Base-by-base conservation (phyloP, 192 early-diverging fungal genomes). In the Podila epicladia region DNA sequence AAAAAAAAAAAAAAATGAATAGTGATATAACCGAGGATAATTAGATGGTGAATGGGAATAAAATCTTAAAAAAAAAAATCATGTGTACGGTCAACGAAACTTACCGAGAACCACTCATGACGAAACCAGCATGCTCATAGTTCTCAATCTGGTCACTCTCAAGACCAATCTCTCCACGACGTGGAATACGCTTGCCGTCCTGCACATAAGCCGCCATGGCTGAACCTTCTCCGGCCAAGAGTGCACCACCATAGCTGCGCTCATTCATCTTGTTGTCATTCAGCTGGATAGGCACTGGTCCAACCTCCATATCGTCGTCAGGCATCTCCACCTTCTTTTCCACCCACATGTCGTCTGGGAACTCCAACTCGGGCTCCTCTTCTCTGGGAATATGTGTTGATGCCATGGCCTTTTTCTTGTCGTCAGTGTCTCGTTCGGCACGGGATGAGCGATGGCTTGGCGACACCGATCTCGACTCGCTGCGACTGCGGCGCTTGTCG, bases 101-200 rank as follows among this genome's bases (percentile, higher is more conserved):
- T 64, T 85, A 88, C 88, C 97, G 87, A 77, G 91, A 96, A 28
- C 98, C 98, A 61, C 92, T 94, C 98, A 99, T 99, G 13, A 99
- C 98, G 78, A 92, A 99, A 31, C 98, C 98, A 4, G 91, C 92
- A 28, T 84, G 77, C 80, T 99, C 98, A 77, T 89, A 95, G 20
- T 90, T 78, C 64, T 91, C 88, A 82, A 99, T 99, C 83, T 96
- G 86, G 37, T 93, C 82, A 65, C 93, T 91, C 72, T 92, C 90
- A 24, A 97, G 82, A 57, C 97, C 97, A 84, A 99, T 96, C 85
- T 99, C 98, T 86, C 97, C 98, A 85, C 97, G 93, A 62, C 97
- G 93, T 4, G 97, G 97, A 71, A 99, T 97, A 71, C 97, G 94
- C 77, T 98, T 96, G 37, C 96, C 96, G 58, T 93, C 89, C 69